A percentile compares a stretch with the other conserved stretches of the same genome.
These are phyloP conservation scores for Nicotiana rustica DNA, from an alignment of 305 asterid genomes.

Conservation along the genomic window DNA sequence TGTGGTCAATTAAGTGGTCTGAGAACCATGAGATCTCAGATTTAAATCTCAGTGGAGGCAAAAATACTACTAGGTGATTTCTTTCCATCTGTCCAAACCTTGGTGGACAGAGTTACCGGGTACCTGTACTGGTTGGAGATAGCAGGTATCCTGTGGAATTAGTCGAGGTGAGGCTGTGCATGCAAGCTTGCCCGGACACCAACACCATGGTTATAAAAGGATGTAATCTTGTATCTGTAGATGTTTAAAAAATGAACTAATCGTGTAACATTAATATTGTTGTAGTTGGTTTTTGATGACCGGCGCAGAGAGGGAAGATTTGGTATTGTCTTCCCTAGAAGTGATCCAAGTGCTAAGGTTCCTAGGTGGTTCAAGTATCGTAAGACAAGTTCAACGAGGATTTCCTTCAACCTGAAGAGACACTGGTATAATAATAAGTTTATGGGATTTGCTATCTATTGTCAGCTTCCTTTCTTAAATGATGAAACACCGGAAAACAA, in stretches of 20 bases:
- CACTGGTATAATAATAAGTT: constrained; percentile 8
- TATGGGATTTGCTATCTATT: constrained; percentile 22
- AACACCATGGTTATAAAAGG: no score
- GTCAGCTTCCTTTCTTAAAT: background rate
- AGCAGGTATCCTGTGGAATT: no score
- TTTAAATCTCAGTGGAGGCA: no score
- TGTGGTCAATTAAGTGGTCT: no score
- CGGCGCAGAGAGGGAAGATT: background rate
- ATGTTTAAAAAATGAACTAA: constrained; percentile 3
- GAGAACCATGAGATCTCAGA: no score
- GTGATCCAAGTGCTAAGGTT: constrained; percentile 6
- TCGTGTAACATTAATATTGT: constrained; percentile 4
- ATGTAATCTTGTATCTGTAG: background rate
- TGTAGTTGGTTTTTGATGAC: background rate
- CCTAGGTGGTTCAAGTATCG: background rate
- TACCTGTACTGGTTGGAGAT: no score
- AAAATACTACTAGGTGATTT: no score
- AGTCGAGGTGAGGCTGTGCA: no score
- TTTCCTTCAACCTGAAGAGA: background rate
- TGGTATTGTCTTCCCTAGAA: constrained; percentile 22
- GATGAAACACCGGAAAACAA: background rate
- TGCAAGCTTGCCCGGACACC: no score
- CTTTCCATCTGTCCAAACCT: no score
- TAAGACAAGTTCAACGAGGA: background rate
- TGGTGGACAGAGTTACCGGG: no score